A percentile compares a stretch with the other conserved stretches of the same genome.
Evolutionary conservation across 179 eudicot species (phyloP).

Genomic region (Silene noctiflora): DNA sequence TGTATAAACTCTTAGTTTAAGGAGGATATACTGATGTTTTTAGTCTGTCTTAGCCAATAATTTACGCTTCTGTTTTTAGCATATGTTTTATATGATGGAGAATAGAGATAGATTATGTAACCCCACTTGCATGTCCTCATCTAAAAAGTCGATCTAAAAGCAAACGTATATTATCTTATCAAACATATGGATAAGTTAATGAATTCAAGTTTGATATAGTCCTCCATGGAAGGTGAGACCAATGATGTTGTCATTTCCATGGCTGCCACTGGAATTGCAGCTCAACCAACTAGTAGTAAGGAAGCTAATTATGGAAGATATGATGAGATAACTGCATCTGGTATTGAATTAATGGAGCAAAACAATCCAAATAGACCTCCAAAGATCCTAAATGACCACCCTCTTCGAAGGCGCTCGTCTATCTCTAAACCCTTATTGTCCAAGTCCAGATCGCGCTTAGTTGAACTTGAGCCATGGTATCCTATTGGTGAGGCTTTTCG

Average conservation of each 20-base stretch:
- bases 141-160: neutral
- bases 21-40: no score
- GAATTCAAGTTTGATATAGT: conserved; percentile 15
- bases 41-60: no score
- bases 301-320: conserved; percentile 11
- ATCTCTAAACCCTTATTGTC: conserved; percentile 39
- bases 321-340: neutral
- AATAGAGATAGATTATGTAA: no score
- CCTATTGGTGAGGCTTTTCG: conserved; percentile 30
- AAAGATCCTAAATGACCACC: conserved; percentile 29
- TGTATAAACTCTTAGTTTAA: neutral
- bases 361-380: conserved; percentile 29
- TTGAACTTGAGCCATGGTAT: conserved; percentile 59
- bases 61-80: no score
- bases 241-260: conserved; percentile 34
- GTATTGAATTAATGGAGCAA: conserved; percentile 8
- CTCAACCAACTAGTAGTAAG: neutral
- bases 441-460: conserved; percentile 64
- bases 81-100: neutral
- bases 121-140: neutral
- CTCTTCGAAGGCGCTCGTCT: conserved; percentile 31
- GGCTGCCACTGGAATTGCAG: conserved; percentile 11
- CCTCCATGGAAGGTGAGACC: neutral
- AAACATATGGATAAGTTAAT: neutral
- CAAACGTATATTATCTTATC: neutral